Evolutionary conservation across 169 alveolate genomes (phyloP).

Genomic region (Eimeria praecox): DNA sequence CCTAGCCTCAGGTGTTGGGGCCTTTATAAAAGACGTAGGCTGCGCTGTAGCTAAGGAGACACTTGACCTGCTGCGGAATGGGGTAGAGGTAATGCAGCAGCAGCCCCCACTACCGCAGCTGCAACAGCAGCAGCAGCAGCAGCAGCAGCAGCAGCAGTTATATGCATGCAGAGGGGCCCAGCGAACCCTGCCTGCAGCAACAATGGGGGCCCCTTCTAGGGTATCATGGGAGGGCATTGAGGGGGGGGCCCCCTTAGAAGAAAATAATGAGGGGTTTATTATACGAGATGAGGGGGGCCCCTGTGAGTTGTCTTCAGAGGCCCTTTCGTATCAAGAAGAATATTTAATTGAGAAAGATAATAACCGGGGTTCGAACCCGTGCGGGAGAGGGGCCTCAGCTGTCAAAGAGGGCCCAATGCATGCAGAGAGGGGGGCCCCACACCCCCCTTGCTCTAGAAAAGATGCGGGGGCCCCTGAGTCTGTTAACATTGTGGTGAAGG

Average conservation of each 20-base stretch:
- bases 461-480: constrained; percentile 20
- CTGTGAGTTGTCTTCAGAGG: too few species aligned
- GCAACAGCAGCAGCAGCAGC: constrained; percentile 36
- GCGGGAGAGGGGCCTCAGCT: not conserved
- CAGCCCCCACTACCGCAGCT: not conserved
- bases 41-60: constrained; percentile 35
- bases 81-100: constrained; percentile 17
- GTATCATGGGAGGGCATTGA: not conserved
- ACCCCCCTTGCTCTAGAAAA: not conserved
- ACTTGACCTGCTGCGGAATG: not conserved
- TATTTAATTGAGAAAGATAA: too few species aligned
- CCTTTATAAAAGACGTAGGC: not conserved
- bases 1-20: constrained; percentile 20
- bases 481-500: not conserved
- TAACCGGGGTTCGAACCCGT: not conserved
- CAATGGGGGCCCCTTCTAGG: constrained; percentile 15
- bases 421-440: constrained; percentile 4
- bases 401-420: not conserved
- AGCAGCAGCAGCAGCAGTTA: constrained; percentile 6
- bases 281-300: not conserved
- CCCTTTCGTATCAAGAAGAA: too few species aligned
- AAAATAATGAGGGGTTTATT: not conserved
- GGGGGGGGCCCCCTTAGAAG: not conserved
- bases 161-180: not conserved
- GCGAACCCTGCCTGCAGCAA: not conserved